A percentile compares a stretch with the other conserved stretches of the same genome.
Evolutionary conservation across 129 eudicot species (phyloP).

Genomic region (Scalesia atractyloides): DNA sequence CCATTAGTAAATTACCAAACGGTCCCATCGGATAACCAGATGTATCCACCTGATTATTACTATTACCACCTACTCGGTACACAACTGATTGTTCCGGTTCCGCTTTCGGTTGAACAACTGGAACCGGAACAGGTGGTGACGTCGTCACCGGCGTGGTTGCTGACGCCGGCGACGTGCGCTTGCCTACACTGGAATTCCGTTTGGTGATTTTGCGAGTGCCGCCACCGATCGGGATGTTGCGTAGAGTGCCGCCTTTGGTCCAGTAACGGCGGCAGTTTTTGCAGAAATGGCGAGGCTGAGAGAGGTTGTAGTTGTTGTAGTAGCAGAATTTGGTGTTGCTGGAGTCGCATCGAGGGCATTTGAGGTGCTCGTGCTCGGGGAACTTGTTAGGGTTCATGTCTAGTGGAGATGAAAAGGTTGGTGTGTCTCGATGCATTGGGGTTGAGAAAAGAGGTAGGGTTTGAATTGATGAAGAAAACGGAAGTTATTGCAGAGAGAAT

Average conservation of each 20-base stretch:
- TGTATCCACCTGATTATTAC: constrained; percentile 7
- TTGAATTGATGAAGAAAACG: neutral
- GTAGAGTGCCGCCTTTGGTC: constrained; percentile 86
- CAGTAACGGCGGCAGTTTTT: constrained; percentile 70
- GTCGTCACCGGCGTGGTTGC: neutral
- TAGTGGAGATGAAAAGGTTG: constrained; percentile 27
- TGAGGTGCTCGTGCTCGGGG: constrained; percentile 66
- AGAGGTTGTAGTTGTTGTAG: constrained; percentile 90
- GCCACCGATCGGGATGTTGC: constrained; percentile 81
- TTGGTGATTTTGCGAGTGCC: constrained; percentile 59
- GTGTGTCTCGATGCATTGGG: constrained; percentile 37
- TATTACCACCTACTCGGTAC: constrained; percentile 3
- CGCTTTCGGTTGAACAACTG: neutral
- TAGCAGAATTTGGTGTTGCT: constrained; percentile 81
- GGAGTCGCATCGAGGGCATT: constrained; percentile 78
- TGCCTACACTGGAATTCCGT: constrained; percentile 39
- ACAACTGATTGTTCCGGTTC: constrained; percentile 2
- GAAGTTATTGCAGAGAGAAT: neutral
- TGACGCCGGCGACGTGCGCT: constrained; percentile 24
- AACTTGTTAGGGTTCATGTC: constrained; percentile 41
- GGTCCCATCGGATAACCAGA: constrained; percentile 42
- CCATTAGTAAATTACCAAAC: constrained; percentile 55
- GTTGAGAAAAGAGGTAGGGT: neutral
- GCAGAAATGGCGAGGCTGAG: constrained; percentile 85
- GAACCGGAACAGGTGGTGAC: neutral